Evolutionary conservation across 2,329 filamentous ascomycete species (phyloP), one percentile per base, ranked within the genome.

Genomic region (Colletotrichum plurivorum): DNA sequence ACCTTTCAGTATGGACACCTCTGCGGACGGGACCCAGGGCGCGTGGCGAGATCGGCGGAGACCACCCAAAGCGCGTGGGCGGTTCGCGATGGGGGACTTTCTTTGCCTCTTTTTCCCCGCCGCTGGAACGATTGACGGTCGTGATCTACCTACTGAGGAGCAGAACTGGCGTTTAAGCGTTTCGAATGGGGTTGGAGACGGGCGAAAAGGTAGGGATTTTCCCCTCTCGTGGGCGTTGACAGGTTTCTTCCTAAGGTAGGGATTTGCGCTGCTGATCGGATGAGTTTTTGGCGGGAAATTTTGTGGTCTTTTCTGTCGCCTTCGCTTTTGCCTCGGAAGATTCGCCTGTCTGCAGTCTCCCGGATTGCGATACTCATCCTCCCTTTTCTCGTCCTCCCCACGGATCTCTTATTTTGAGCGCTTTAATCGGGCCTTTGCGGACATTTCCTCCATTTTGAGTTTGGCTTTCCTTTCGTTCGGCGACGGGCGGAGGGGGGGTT

Each of bases 41-140:
- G 18, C 5, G 52, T 54, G 60, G 60, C 27, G 53, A 27, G 46
- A 54, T 68, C 56, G 48, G 49, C 63, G 56, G 48, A 39, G 10
- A 22, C 27, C 41, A 25, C 12, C 18, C 20, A 22, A 8, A 18
- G 18, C 46, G n/a, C 27, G 27, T 2, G 39, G 20, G 36, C 20
- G 25, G 39, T 20, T 39, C 15, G 20, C 20, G 25, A 48, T n/a
- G 36, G 43, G 25, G 9, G 5, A 2, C 8, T 31, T 31, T 31
- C 8, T 31, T 31, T 2, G 27, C 27, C 27, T 31, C 27, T 7
- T 10, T 31, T 1, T 8, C n/a, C 53, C 15, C 10, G 46, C 46
- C n/a, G 22, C 22, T 22, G 22, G 22, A 22, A 22, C 22, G 22
- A 22, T 22, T 22, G 22, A 22, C 22, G 4, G 22, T 22, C 22